These are phyloP conservation scores for Pestalotiopsis fici DNA, from an alignment of 2,329 filamentous ascomycete genomes.

Conservation along the genomic window DNA sequence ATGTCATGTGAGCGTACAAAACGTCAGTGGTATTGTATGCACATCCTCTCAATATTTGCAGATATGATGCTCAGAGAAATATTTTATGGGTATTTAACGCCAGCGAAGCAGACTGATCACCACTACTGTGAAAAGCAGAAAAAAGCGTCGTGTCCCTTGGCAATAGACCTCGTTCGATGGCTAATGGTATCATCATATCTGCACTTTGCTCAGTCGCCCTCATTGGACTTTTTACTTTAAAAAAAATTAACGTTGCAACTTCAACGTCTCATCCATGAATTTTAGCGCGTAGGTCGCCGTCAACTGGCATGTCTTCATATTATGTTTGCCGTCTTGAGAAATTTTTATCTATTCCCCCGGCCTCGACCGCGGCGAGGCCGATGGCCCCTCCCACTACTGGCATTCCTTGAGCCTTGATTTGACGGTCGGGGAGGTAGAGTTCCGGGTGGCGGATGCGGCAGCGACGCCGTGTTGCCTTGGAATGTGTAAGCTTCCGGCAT, in stretches of 20 bases:
- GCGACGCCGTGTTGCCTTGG: background rate
- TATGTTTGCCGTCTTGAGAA: background rate
- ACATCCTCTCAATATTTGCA: too few species aligned
- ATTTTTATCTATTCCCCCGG: background rate
- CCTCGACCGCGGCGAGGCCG: background rate
- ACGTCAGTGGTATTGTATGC: too few species aligned
- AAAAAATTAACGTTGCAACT: background rate
- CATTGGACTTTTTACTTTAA: too few species aligned
- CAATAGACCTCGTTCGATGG: too few species aligned
- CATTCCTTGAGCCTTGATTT: background rate
- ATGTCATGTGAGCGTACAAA: too few species aligned
- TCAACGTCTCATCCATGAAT: background rate
- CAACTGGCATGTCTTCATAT: background rate
- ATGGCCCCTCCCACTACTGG: background rate
- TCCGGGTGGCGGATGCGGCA: background rate
- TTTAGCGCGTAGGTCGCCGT: background rate
- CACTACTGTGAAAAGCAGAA: too few species aligned
- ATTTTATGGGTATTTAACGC: too few species aligned
- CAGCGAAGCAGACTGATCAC: too few species aligned
- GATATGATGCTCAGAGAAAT: too few species aligned
- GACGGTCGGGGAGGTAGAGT: background rate
- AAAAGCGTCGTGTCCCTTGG: too few species aligned
- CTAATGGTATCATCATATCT: too few species aligned
- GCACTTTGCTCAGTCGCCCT: too few species aligned
- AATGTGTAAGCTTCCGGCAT: conserved; percentile 2